Evolutionary conservation across 768 basidiomycete genomes (phyloP).

Genomic region (Tricholoma sp.): DNA sequence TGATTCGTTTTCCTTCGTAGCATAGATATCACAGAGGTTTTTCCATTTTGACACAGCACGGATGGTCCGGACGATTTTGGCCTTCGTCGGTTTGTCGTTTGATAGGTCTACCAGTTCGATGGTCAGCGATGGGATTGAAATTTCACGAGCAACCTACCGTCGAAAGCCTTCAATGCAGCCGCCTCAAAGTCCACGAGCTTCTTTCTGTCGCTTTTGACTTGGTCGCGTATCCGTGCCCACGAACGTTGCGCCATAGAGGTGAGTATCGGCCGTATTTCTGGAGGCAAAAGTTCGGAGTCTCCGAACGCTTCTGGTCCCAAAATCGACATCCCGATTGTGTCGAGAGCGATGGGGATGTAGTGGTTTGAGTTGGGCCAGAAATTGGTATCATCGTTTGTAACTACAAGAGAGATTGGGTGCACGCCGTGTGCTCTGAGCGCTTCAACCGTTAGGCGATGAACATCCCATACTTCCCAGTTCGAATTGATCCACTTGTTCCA

Average conservation of each 20-base stretch:
- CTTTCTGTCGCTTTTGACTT: not conserved
- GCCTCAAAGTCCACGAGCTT: not conserved
- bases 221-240: not conserved
- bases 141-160: not conserved
- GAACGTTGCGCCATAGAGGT: not conserved
- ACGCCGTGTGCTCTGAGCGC: constrained; percentile 3
- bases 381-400: too few species aligned
- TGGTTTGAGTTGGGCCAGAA: not conserved
- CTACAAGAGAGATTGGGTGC: not conserved
- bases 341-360: constrained; percentile 1
- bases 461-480: constrained; percentile 6
- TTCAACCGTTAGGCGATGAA: constrained; percentile 8
- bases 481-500: constrained; percentile 10
- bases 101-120: constrained; percentile 12
- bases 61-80: constrained; percentile 11
- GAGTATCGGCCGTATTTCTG: not conserved
- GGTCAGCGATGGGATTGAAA: not conserved
- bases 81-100: constrained; percentile 7
- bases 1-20: not conserved
- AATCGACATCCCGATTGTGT: not conserved
- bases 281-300: not conserved
- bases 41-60: constrained; percentile 18
- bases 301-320: not conserved
- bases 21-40: constrained; percentile 4
- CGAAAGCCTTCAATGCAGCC: not conserved